Evolutionary conservation across 306 rosid species (phyloP).

Genomic region (Quillaja saponaria): DNA sequence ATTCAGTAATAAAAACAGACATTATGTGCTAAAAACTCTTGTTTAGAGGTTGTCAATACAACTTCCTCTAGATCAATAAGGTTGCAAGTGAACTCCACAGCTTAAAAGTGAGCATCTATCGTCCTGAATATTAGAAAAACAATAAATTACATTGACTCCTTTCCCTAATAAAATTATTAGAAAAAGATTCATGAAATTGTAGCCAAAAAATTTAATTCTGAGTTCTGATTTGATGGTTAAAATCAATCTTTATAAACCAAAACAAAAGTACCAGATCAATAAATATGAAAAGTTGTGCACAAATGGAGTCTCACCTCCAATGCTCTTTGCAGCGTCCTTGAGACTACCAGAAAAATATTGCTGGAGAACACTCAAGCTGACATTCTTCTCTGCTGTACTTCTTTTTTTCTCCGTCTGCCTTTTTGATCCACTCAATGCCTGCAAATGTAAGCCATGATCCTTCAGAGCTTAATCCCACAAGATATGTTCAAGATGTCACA

Average conservation of each 20-base stretch:
- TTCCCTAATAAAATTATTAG: slow-evolving; percentile 1
- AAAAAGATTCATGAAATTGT: no score
- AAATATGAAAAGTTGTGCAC: slow-evolving; percentile 21
- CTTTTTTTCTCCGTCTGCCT: slow-evolving; percentile 56
- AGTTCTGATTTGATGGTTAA: slow-evolving; percentile 18
- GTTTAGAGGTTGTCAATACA: slow-evolving; percentile 9
- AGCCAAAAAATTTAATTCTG: slow-evolving; percentile 11
- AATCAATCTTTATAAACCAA: slow-evolving; percentile 25
- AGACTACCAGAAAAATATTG: slow-evolving; percentile 91
- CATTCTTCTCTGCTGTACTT: slow-evolving; percentile 66
- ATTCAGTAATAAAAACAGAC: slow-evolving; percentile 12
- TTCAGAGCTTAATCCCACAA: slow-evolving; percentile 24
- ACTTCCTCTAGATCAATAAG: slow-evolving; percentile 8
- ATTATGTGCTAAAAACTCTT: slow-evolving; percentile 23
- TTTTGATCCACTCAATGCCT: slow-evolving; percentile 51
- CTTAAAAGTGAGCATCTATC: slow-evolving; percentile 15
- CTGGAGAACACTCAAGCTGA: slow-evolving; percentile 83
- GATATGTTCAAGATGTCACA: slow-evolving; percentile 3
- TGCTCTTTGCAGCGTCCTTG: slow-evolving; percentile 88
- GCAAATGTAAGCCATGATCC: slow-evolving; percentile 20
- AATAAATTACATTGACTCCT: slow-evolving; percentile 6
- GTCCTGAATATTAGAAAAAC: neutral
- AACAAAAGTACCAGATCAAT: slow-evolving; percentile 21
- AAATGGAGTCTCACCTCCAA: slow-evolving; percentile 66
- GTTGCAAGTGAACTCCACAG: slow-evolving; percentile 15